phyloP scores from a whole-genome alignment of 352 stramenopile species.

The Globisporangium nodosum region DNA sequence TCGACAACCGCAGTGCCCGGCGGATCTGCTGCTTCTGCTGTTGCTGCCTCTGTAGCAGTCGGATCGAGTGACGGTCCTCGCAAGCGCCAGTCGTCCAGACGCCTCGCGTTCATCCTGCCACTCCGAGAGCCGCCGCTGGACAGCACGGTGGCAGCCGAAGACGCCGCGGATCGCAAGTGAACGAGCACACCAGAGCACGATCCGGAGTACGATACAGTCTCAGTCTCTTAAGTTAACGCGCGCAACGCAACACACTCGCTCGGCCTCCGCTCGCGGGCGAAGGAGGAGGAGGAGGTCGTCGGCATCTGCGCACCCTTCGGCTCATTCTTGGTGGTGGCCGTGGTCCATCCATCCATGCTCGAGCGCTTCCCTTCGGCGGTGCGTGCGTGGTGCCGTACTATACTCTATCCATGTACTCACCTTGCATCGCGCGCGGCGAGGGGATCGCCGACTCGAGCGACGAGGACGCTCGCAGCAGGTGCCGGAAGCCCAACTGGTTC shows the following conservation, averaged over 20 bases:
- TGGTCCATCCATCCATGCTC: background rate
- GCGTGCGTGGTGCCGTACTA: slow-evolving; percentile 16
- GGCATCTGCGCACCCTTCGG: too few species aligned
- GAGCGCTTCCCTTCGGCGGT: background rate
- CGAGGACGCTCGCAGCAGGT: slow-evolving; percentile 38
- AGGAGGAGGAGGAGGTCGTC: too few species aligned
- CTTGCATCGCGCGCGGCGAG: slow-evolving; percentile 26
- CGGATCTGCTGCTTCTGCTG: background rate
- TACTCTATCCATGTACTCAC: slow-evolving; percentile 70
- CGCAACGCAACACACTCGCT: slow-evolving; percentile 2
- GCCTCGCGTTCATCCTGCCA: slow-evolving; percentile 7
- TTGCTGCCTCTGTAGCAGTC: background rate
- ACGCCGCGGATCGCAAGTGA: background rate
- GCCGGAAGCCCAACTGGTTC: slow-evolving; percentile 62
- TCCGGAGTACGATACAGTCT: too few species aligned
- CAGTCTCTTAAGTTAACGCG: slow-evolving; percentile 11
- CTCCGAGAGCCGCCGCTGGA: slow-evolving; percentile 2
- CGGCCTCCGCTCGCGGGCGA: too few species aligned
- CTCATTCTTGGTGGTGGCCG: too few species aligned
- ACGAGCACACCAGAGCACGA: background rate
- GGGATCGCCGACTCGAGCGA: slow-evolving; percentile 12
- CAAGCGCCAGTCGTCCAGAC: slow-evolving; percentile 5
- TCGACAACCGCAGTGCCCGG: background rate
- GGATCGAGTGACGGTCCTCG: background rate
- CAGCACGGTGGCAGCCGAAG: background rate